Base-by-base conservation (phyloP, 805 yeast genomes). In the Candida wancherniae region DNA sequence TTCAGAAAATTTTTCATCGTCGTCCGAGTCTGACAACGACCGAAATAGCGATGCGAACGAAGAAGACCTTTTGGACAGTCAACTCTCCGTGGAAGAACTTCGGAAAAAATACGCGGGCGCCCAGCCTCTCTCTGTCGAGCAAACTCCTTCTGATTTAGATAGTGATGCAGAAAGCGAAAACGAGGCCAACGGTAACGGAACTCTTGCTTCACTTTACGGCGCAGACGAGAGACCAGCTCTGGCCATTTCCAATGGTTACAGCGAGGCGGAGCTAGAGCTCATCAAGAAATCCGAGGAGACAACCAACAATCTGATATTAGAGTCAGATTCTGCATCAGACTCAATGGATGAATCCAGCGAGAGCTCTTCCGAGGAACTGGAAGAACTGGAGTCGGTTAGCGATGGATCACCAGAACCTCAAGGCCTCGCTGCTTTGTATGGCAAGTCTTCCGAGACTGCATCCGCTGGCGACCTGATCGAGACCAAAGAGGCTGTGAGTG, bases 31-130 rank as follows among this genome's bases (percentile, higher is more conserved):
- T 14, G 52, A 48, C 29, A 36, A 49, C 18, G 54, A 44, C 19
- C 57, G 48, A 17, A 43, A 32, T 1, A 36, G 26, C 9, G 28
- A 33, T 5, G 20, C 26, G 5, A 39, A 38, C 10, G 40, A 41
- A 13, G 33, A 44, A 22, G 57, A 42, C 17, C 54, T 51, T 5
- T 67, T 63, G 25, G 84, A 77, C 41, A 63, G 62, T 40, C 57
- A 67, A 16, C 56, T 80, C 24, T 58, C 80, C 1, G 65, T 77
- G 2, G 81, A 76, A 24, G 73, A 75, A 47, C 64, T 78, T 42
- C 60, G 63, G 26, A 62, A 65, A 39, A 78, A 81, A 53, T 77
- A 82, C 46, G 68, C 75, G 13, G 51, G 61, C 22, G 36, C 77
- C 34, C 57, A 63, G 15, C 34, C 23, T 9, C 15, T 22, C 9